Base-by-base conservation (phyloP, 1,139 yeast genomes). In the Kodamaea sp. region DNA sequence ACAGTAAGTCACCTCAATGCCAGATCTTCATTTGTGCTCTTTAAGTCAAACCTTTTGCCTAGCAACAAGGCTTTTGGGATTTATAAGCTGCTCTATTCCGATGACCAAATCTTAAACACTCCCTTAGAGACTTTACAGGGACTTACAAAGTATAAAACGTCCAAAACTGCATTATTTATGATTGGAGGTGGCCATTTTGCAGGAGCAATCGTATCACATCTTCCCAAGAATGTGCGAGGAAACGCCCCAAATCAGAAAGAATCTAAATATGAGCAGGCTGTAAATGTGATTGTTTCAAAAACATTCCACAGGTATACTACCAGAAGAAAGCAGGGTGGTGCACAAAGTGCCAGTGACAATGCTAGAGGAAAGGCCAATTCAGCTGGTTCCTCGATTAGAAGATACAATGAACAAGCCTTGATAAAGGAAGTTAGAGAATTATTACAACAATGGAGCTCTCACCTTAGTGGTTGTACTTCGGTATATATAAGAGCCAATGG, bases 121-220 rank as follows among this genome's bases (percentile, higher is more conserved):
- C 88, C 83, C 0, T 49, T 75, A 14, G 60, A 54, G 18, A 62
- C 73, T 2, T 57, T 78, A 26, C 55, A 52, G 35, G 47, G 36
- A 8, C 55, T 66, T 54, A 61, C 67, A 20, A 34, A 42, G 13
- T 45, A 48, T 9, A 47, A 53, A 4, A 43, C 42, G 6, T 47
- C 63, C 3, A 68, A 72, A 41, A 87, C 87, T 3, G 96, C 95
- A 1, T 62, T 92, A 10, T 76, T 92, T 45, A 88, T 94, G 96
- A 77, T 92, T 38, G 97, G 97, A 8, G 97, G 98, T 30, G 99
- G 98, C 26, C 97, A 94, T 62, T 94, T 92, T 66, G 96, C 97
- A 0, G 98, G 95, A 9, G 97, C 96, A 0, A 83, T 92, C 27
- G 71, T 94, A 9, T 80, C 89, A 2, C 97, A 90, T 53, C 67